Percentiles rank a stretch among this genome's conserved stretches.
Evolutionary conservation across 805 yeast genomes (phyloP).

Genomic region (Candida nanaspora): DNA sequence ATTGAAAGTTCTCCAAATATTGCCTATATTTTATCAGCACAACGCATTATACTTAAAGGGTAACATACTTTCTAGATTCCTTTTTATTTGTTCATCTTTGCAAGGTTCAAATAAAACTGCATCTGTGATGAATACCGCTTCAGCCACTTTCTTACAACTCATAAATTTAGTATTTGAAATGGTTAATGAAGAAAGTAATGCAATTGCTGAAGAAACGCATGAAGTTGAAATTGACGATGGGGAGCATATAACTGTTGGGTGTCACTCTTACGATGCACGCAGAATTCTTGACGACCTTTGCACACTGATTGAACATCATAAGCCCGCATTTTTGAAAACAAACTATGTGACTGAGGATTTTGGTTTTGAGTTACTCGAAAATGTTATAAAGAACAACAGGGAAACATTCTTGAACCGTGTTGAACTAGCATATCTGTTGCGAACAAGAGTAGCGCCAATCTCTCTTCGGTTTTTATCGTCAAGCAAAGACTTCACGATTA

Average conservation of each 20-base stretch:
- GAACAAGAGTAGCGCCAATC: slow-evolving; percentile 69
- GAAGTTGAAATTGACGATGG: slow-evolving; percentile 42
- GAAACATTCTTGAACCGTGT: slow-evolving; percentile 45
- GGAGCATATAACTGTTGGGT: slow-evolving; percentile 34
- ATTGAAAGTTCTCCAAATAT: slow-evolving; percentile 73
- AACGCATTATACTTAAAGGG: slow-evolving; percentile 53
- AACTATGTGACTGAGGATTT: slow-evolving; percentile 51
- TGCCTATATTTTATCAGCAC: slow-evolving; percentile 66
- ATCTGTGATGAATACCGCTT: slow-evolving; percentile 82
- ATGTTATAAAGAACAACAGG: slow-evolving; percentile 59
- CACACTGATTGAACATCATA: slow-evolving; percentile 50
- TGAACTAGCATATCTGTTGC: slow-evolving; percentile 60
- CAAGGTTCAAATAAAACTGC: slow-evolving; percentile 63
- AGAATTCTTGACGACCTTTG: slow-evolving; percentile 70
- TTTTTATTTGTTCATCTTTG: slow-evolving; percentile 65
- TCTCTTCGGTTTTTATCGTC: slow-evolving; percentile 58
- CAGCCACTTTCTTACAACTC: slow-evolving; percentile 87
- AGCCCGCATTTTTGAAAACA: slow-evolving; percentile 47
- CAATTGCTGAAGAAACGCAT: slow-evolving; percentile 12
- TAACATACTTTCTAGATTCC: slow-evolving; percentile 45
- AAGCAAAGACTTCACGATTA: slow-evolving; percentile 55
- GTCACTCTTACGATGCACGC: slow-evolving; percentile 61
- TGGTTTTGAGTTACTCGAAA: slow-evolving; percentile 80
- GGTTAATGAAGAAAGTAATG: slow-evolving; percentile 34
- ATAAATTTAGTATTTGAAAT: slow-evolving; percentile 73